Percentiles rank a stretch among this genome's conserved stretches.
phyloP scores from a whole-genome alignment of 2,329 filamentous ascomycete species.

The Tolypocladium pustulatum region DNA sequence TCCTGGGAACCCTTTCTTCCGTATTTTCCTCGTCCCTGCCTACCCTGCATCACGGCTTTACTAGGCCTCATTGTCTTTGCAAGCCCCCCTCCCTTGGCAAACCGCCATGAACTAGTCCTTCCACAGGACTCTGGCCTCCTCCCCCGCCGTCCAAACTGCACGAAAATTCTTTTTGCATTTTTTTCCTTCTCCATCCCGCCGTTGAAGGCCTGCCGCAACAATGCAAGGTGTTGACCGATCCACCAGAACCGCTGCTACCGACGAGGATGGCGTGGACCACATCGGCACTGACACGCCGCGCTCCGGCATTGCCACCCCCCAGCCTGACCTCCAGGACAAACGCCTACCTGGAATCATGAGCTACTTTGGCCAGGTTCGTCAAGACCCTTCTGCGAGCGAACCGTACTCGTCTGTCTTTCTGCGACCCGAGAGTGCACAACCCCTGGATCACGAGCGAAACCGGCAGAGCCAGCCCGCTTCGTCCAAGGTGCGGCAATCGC shows the following conservation, averaged over 20 bases:
- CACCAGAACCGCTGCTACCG: constrained; percentile 44
- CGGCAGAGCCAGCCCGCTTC: constrained; percentile 15
- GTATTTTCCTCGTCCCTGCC: constrained; percentile 18
- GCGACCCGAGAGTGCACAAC: constrained; percentile 22
- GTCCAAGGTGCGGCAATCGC: constrained; percentile 19
- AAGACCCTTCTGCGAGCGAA: constrained; percentile 53
- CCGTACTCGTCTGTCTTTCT: constrained; percentile 24
- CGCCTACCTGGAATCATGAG: constrained; percentile 91
- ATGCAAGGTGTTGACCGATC: constrained; percentile 42
- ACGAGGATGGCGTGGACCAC: constrained; percentile 65
- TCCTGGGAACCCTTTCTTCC: constrained; percentile 5
- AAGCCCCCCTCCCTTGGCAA: constrained; percentile 17
- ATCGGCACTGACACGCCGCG: constrained; percentile 80
- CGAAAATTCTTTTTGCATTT: constrained; percentile 8
- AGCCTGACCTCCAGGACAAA: constrained; percentile 89
- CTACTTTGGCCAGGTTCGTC: constrained; percentile 99
- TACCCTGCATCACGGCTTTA: constrained; percentile 1
- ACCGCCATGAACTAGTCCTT: constrained; percentile 30
- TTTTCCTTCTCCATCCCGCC: neutral
- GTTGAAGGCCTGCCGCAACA: constrained; percentile 14
- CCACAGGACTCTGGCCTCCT: constrained; percentile 12
- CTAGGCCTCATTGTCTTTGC: constrained; percentile 1
- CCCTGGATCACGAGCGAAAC: constrained; percentile 12
- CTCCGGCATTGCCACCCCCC: constrained; percentile 84
- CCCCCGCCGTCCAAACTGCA: neutral